Conservation (phyloP, 345 rosid species). For the Ceriops tagal region DNA sequence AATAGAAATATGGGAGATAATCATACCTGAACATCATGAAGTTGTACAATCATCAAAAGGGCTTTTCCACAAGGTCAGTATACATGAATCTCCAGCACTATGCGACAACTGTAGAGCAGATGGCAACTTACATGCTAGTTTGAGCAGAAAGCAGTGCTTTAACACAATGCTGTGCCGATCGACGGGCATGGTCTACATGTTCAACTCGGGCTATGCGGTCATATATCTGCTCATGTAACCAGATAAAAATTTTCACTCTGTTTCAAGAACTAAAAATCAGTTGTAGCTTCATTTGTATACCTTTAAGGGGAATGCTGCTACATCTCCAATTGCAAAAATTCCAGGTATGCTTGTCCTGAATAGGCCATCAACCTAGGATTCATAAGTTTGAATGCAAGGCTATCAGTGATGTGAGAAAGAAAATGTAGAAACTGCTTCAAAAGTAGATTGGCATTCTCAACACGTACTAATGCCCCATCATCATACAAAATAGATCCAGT, state of each 20-base stretch:
- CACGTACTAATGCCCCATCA: not conserved
- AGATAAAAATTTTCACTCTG: conserved; percentile 12
- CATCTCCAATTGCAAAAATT: conserved; percentile 95
- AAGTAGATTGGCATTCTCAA: not conserved
- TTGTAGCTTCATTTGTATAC: conserved; percentile 34
- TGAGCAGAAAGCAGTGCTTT: conserved; percentile 68
- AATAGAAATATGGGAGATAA: conserved; percentile 88
- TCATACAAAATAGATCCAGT: not conserved
- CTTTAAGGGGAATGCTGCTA: conserved; percentile 94
- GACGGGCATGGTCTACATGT: conserved; percentile 93
- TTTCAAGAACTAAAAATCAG: conserved; percentile 1
- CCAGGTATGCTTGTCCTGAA: conserved; percentile 82
- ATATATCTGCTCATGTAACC: conserved; percentile 55
- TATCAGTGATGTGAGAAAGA: not conserved
- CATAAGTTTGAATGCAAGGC: conserved; percentile 2
- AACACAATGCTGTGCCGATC: conserved; percentile 86
- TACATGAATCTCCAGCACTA: not conserved
- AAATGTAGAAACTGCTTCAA: not conserved
- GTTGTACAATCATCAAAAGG: conserved; percentile 11
- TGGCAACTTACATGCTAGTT: conserved; percentile 51
- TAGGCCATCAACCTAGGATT: conserved; percentile 73
- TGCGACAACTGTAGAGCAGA: conserved; percentile 1
- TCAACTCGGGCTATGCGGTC: conserved; percentile 80
- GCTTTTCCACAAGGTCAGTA: conserved; percentile 13
- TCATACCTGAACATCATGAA: conserved; percentile 58